These are phyloP conservation scores for Phialemonium atrogriseum DNA, from an alignment of 2,329 filamentous ascomycete genomes.

Conservation along the genomic window DNA sequence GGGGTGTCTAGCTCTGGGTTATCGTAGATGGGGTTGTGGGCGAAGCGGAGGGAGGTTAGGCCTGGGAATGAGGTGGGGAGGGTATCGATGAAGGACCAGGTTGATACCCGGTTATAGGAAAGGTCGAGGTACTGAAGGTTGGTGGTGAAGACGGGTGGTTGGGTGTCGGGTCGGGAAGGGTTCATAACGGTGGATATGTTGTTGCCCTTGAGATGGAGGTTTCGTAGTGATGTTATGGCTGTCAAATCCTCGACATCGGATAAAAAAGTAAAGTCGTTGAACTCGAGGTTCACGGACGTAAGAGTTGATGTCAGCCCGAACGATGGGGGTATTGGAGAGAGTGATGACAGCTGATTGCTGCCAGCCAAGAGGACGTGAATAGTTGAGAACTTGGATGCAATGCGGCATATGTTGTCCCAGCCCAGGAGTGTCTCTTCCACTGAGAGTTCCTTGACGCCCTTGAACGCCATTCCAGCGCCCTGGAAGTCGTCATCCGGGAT, in stretches of 20 bases:
- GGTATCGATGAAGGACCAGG: conserved; percentile 67
- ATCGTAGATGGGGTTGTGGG: conserved; percentile 78
- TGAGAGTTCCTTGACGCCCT: conserved; percentile 49
- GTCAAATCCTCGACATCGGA: conserved; percentile 48
- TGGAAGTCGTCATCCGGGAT: conserved; percentile 33
- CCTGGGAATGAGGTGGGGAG: conserved; percentile 63
- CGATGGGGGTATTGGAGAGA: conserved; percentile 32
- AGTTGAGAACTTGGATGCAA: conserved; percentile 44
- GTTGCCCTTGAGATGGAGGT: conserved; percentile 70
- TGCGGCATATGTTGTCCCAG: conserved; percentile 54
- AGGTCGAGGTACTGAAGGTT: conserved; percentile 60
- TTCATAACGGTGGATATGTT: conserved; percentile 42
- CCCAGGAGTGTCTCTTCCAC: conserved; percentile 59
- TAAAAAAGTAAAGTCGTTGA: conserved; percentile 58
- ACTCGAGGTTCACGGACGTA: conserved; percentile 60
- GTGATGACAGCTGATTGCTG: conserved; percentile 46
- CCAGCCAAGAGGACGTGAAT: conserved; percentile 44
- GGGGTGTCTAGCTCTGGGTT: conserved; percentile 27
- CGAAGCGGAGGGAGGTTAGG: conserved; percentile 66
- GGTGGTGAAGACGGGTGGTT: conserved; percentile 38
- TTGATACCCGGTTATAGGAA: conserved; percentile 60
- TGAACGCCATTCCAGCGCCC: conserved; percentile 32
- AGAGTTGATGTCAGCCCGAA: conserved; percentile 40
- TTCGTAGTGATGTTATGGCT: conserved; percentile 42
- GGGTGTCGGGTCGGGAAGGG: conserved; percentile 17